Evolutionary conservation across 306 rosid species (phyloP).

Genomic region (Mucuna pruriens): DNA sequence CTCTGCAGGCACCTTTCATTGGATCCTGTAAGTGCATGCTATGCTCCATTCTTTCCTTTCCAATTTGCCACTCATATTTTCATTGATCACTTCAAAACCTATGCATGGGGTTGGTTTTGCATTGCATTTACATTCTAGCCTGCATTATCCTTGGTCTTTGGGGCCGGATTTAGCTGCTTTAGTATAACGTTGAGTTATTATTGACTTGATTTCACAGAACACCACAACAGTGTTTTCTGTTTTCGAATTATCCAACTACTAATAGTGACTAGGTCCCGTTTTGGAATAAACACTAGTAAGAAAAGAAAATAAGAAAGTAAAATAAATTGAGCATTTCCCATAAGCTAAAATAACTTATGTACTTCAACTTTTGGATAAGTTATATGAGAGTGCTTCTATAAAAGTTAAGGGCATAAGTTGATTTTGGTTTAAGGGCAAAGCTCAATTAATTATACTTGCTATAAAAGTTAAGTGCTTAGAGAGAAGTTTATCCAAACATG

Average conservation of each 20-base stretch:
- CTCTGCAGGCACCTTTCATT: slow-evolving; percentile 62
- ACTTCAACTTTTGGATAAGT: too few species aligned
- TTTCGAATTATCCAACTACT: neutral
- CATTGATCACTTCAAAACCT: neutral
- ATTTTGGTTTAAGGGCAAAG: too few species aligned
- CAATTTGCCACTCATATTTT: neutral
- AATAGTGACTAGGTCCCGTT: neutral
- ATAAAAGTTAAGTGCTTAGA: neutral
- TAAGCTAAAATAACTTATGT: too few species aligned
- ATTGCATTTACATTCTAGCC: neutral
- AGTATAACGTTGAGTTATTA: neutral
- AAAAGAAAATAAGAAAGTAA: neutral
- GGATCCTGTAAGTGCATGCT: slow-evolving; percentile 62
- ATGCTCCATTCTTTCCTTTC: neutral
- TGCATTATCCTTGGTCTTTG: neutral
- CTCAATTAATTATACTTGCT: too few species aligned
- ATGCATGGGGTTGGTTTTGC: neutral
- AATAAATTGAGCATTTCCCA: too few species aligned
- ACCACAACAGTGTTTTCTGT: neutral
- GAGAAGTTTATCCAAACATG: neutral
- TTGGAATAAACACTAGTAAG: neutral
- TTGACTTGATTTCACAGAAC: neutral
- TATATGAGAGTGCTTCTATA: too few species aligned
- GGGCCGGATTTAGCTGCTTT: neutral
- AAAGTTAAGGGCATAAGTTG: too few species aligned